These are phyloP conservation scores for Pythium myriotylum DNA, from an alignment of 352 stramenopile species.

Conservation along the genomic window DNA sequence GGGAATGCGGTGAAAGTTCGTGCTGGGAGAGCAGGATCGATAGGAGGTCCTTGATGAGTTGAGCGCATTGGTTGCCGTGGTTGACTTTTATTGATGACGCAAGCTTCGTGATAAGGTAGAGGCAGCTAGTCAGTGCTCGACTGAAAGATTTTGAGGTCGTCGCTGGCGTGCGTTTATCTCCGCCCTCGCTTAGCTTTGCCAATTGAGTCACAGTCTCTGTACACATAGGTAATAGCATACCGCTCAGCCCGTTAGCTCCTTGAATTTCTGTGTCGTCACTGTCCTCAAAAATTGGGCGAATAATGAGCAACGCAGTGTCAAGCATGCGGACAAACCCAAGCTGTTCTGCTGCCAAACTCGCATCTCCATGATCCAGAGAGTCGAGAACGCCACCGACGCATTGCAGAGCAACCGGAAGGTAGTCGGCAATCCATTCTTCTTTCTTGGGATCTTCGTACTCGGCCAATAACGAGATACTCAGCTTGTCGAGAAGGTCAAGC, in stretches of 20 bases:
- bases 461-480: conserved; percentile 48
- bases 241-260: conserved; percentile 20
- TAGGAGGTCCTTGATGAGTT: conserved; percentile 53
- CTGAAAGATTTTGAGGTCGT: conserved; percentile 9
- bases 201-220: conserved; percentile 58
- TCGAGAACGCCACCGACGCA: conserved; percentile 67
- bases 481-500: conserved; percentile 47
- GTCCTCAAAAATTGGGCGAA: conserved; percentile 61
- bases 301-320: conserved; percentile 58
- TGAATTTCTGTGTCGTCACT: conserved; percentile 38
- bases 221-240: conserved; percentile 57
- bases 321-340: conserved; percentile 56
- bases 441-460: conserved; percentile 46
- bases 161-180: not conserved
- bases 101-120: conserved; percentile 49
- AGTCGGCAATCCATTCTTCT: conserved; percentile 60
- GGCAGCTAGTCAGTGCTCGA: conserved; percentile 35
- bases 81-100: conserved; percentile 50
- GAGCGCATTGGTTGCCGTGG: conserved; percentile 55
- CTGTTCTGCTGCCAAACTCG: conserved; percentile 21
- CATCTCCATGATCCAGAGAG: conserved; percentile 32
- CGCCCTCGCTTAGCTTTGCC: conserved; percentile 19
- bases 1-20: conserved; percentile 13
- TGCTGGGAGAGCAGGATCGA: conserved; percentile 24
- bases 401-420: conserved; percentile 66